These are phyloP conservation scores for Phytophthora europaea DNA, from an alignment of 352 stramenopile genomes.

Conservation along the genomic window DNA sequence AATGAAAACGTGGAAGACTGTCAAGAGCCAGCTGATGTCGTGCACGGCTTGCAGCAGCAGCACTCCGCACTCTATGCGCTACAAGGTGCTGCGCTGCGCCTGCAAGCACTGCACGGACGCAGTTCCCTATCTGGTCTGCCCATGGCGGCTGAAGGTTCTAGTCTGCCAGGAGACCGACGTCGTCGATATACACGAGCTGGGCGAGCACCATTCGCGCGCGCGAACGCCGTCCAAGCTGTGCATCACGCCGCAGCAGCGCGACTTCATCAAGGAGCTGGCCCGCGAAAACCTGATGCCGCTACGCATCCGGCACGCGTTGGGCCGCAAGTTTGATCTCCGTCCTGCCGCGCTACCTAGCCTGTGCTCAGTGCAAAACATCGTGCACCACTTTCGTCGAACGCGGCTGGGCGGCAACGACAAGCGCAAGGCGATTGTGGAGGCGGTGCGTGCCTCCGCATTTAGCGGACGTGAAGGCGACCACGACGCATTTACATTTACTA, in stretches of 20 bases:
- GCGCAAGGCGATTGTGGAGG: neutral
- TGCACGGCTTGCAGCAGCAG: constrained; percentile 12
- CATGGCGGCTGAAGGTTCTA: constrained; percentile 16
- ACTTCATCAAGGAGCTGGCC: constrained; percentile 11
- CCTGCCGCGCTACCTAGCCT: too few relatives aligned
- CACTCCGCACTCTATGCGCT: constrained; percentile 12
- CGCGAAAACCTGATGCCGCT: constrained; percentile 14
- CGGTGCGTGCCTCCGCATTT: neutral
- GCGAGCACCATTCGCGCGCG: neutral
- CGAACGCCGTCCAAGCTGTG: neutral
- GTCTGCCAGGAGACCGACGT: constrained; percentile 8
- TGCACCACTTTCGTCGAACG: constrained; percentile 5
- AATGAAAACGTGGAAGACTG: constrained; percentile 3
- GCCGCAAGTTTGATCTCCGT: too few relatives aligned
- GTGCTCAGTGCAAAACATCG: constrained; percentile 18
- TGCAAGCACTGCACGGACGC: constrained; percentile 11
- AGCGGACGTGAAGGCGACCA: constrained; percentile 17
- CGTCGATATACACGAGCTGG: constrained; percentile 7
- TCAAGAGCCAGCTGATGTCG: constrained; percentile 16
- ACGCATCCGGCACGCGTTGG: constrained; percentile 14
- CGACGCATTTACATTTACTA: constrained; percentile 12
- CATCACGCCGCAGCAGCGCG: constrained; percentile 3
- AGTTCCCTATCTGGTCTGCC: neutral
- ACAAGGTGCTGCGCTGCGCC: constrained; percentile 10
- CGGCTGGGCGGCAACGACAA: constrained; percentile 2